These are phyloP conservation scores for Coix lacrymajobi DNA, from an alignment of 176 grass and related monocot species.

Conservation along the genomic window DNA sequence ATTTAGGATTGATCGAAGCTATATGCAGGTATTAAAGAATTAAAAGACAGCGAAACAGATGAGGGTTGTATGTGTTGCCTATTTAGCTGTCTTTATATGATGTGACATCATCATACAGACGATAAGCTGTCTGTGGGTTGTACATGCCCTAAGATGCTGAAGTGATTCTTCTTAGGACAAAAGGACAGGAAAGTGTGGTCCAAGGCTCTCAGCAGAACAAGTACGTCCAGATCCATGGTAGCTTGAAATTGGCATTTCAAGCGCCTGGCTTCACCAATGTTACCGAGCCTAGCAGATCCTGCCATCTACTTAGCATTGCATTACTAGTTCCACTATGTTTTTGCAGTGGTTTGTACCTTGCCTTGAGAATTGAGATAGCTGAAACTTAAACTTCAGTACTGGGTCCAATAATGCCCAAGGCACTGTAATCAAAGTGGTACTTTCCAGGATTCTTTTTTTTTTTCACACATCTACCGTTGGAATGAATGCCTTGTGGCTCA, in stretches of 20 bases:
- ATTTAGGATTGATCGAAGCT: too few species aligned
- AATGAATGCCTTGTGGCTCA: not conserved
- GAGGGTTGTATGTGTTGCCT: too few species aligned
- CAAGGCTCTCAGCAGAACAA: constrained; percentile 19
- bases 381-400: not conserved
- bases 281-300: not conserved
- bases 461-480: not conserved
- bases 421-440: not conserved
- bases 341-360: constrained; percentile 4
- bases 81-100: too few species aligned
- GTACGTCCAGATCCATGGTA: not conserved
- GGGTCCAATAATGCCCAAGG: not conserved
- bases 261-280: not conserved
- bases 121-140: too few species aligned
- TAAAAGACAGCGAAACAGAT: too few species aligned
- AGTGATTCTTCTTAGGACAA: not conserved
- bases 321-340: not conserved
- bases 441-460: not conserved
- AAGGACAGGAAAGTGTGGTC: constrained; percentile 12
- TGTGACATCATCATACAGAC: too few species aligned
- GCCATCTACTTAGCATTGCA: not conserved
- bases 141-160: too few species aligned
- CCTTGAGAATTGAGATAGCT: not conserved
- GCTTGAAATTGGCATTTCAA: constrained; percentile 1
- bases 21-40: too few species aligned